phyloP scores from a whole-genome alignment of 768 basidiomycete species.

The Phlegmacium glaucopus region DNA sequence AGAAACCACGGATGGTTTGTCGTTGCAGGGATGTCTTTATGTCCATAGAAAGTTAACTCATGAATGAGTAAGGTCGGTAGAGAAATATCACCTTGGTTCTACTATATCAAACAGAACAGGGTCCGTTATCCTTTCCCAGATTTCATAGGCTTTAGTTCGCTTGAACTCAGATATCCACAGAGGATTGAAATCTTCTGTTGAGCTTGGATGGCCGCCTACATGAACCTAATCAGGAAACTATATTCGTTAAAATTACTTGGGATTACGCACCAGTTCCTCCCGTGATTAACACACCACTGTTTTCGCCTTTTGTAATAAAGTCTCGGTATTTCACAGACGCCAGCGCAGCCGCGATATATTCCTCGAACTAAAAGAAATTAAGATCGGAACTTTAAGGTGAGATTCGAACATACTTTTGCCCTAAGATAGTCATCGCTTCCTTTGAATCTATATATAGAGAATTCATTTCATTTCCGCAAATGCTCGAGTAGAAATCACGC shows the following conservation, averaged over 20 bases:
- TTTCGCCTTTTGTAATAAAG: conserved; percentile 70
- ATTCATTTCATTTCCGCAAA: neutral
- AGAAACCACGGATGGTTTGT: conserved; percentile 83
- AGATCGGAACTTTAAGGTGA: neutral
- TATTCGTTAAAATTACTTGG: neutral
- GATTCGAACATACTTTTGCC: conserved; percentile 55
- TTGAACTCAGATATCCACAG: conserved; percentile 88
- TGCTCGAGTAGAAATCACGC: conserved; percentile 22
- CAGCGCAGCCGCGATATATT: conserved; percentile 87
- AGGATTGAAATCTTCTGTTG: conserved; percentile 79
- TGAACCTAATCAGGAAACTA: neutral
- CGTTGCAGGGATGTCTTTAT: conserved; percentile 86
- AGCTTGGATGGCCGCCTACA: conserved; percentile 51
- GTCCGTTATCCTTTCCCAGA: conserved; percentile 92
- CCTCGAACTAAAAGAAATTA: conserved; percentile 66
- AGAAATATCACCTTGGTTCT: conserved; percentile 70
- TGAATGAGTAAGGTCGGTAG: neutral
- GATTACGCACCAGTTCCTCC: conserved; percentile 49
- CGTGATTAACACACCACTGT: conserved; percentile 60
- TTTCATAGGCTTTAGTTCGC: conserved; percentile 79
- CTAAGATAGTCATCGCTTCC: conserved; percentile 96
- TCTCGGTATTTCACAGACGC: conserved; percentile 89
- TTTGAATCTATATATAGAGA: conserved; percentile 61
- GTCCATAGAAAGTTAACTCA: neutral
- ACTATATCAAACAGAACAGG: conserved; percentile 92